Evolutionary conservation across 2,329 filamentous ascomycete species (phyloP).

Genomic region (Coccinonectria pachysandricola): DNA sequence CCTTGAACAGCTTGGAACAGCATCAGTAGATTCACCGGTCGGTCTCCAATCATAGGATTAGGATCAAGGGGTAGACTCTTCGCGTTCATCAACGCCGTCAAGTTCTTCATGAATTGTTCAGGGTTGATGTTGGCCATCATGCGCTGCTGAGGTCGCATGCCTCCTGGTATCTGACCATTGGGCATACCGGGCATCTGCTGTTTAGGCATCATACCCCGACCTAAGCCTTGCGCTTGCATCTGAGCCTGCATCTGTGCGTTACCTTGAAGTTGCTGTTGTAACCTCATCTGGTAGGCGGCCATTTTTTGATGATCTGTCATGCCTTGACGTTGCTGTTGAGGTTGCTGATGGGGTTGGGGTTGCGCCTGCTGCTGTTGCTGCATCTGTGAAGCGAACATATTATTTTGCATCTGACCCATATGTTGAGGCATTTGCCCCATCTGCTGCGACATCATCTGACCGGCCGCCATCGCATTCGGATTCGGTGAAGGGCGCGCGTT

Average conservation of each 20-base stretch:
- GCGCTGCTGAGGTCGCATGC: constrained; percentile 40
- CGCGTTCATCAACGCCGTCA: constrained; percentile 67
- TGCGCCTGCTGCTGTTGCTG: constrained; percentile 34
- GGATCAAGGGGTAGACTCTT: constrained; percentile 64
- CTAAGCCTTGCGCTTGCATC: constrained; percentile 37
- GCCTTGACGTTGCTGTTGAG: constrained; percentile 20
- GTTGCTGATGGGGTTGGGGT: constrained; percentile 29
- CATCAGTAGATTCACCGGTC: constrained; percentile 62
- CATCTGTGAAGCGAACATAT: constrained; percentile 29
- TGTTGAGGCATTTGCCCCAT: constrained; percentile 37
- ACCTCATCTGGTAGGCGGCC: constrained; percentile 69
- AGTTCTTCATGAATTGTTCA: constrained; percentile 64
- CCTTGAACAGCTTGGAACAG: constrained; percentile 66
- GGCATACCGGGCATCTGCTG: constrained; percentile 38
- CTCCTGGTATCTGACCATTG: constrained; percentile 46
- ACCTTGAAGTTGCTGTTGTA: constrained; percentile 63
- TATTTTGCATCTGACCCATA: constrained; percentile 38
- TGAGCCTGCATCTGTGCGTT: constrained; percentile 41
- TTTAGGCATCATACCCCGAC: constrained; percentile 43
- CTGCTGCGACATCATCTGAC: constrained; percentile 46
- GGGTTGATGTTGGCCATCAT: constrained; percentile 38
- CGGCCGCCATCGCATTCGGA: constrained; percentile 38
- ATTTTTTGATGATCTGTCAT: constrained; percentile 62
- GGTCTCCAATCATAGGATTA: constrained; percentile 63
- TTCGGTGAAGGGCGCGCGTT: constrained; percentile 46